These are phyloP conservation scores for Aspergillus haitiensis DNA, from an alignment of 495 filamentous ascomycete species.

Conservation along the genomic window DNA sequence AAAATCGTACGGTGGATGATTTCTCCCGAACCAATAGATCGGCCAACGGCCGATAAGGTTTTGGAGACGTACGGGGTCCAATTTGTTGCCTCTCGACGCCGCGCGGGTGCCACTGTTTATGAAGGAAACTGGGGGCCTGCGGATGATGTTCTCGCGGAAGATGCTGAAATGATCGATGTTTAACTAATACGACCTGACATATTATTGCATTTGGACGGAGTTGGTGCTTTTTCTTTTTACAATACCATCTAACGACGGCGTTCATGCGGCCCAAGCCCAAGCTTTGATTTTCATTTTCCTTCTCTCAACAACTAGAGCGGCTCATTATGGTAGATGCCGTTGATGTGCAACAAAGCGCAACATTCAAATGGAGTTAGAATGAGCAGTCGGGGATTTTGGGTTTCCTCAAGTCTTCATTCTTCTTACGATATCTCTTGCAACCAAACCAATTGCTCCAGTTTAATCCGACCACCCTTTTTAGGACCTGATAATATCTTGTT, in stretches of 20 bases:
- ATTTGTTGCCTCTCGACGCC: conserved; percentile 73
- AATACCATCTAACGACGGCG: conserved; percentile 42
- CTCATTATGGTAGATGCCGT: conserved; percentile 1
- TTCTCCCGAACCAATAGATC: conserved; percentile 64
- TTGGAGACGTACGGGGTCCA: conserved; percentile 64
- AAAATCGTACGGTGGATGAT: conserved; percentile 90
- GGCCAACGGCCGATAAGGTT: conserved; percentile 73
- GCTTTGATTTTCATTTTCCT: conserved; percentile 23
- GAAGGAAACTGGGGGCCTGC: conserved; percentile 95
- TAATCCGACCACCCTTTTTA: conserved; percentile 22
- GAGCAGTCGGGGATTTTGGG: background rate
- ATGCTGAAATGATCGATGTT: conserved; percentile 74
- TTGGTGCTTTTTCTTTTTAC: conserved; percentile 34
- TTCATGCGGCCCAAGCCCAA: conserved; percentile 26
- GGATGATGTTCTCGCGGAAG: conserved; percentile 66
- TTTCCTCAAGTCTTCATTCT: conserved; percentile 19
- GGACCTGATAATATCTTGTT: conserved; percentile 19
- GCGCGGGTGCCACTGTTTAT: conserved; percentile 83
- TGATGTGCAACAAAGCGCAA: conserved; percentile 9
- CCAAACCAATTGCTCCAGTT: conserved; percentile 14
- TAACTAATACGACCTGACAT: conserved; percentile 41
- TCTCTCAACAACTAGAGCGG: conserved; percentile 8
- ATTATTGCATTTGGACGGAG: conserved; percentile 45
- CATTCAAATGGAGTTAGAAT: background rate
- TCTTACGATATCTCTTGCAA: conserved; percentile 5